These are phyloP conservation scores for Penicillium sumatraense DNA, from an alignment of 2,329 filamentous ascomycete genomes.

Conservation along the genomic window DNA sequence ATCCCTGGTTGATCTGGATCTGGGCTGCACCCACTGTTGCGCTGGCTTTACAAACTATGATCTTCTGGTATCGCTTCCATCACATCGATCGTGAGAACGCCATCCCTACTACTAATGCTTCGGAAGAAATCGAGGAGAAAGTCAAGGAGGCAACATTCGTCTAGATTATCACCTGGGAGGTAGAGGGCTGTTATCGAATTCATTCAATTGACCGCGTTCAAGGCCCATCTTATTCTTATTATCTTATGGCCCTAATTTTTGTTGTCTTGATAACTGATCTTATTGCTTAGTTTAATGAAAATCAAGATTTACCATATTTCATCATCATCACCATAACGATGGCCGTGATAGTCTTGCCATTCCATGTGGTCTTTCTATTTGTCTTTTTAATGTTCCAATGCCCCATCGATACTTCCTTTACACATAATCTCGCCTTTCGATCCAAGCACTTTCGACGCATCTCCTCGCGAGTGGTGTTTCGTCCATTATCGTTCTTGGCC, in stretches of 20 bases:
- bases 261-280: neutral
- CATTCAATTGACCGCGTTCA: neutral
- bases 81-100: neutral
- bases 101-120: neutral
- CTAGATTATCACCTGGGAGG: neutral
- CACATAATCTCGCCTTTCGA: too few species aligned
- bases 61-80: conserved; percentile 45
- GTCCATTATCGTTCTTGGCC: too few species aligned
- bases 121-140: neutral
- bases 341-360: too few species aligned
- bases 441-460: too few species aligned
- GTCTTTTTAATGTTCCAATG: too few species aligned
- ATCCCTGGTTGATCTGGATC: conserved; percentile 55
- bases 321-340: neutral
- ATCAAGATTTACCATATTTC: neutral
- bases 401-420: too few species aligned
- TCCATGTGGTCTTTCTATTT: neutral
- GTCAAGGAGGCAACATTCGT: neutral
- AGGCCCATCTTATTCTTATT: neutral
- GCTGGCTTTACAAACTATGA: conserved; percentile 51
- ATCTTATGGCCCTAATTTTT: neutral
- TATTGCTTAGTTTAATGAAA: neutral
- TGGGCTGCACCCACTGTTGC: conserved; percentile 56
- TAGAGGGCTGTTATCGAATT: neutral
- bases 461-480: too few species aligned